Base-by-base conservation (phyloP, 2,329 filamentous ascomycete species). In the Orbilia brochopaga region DNA sequence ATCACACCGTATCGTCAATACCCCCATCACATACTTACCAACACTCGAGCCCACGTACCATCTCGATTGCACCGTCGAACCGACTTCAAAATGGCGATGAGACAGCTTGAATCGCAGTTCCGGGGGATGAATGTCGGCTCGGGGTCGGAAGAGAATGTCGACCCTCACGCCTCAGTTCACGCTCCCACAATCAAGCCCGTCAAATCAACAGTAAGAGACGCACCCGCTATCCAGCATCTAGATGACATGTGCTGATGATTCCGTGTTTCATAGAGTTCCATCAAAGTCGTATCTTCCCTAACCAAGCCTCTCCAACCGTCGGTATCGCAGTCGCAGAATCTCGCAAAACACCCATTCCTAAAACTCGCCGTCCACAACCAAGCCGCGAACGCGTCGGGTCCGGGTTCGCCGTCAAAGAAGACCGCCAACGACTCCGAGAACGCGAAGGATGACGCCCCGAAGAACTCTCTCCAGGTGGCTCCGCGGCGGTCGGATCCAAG, bases 331-430 rank as follows among this genome's bases (percentile, higher is more conserved):
- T 57, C 61, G 21, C 72, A 72, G 37, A 65, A 61, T 30, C 61
- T 74, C 15, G 50, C 70, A 37, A 74, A 75, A 58, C 76, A 77
- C 35, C 73, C 76, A 6, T 74, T 76, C 50, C 72, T 77, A 17
- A 77, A 77, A 60, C 75, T 77, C 37, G 76, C 76, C n/a, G 75
- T 76, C 17, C 75, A 76, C 48, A 77, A 77, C 42, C 76, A 77
- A 53, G 74, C 74, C 23, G 64, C 74, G 23, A 73, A 65, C 27
- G 44, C 61, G 8, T 55, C 44, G 10, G 54, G 35, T 17, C 62
- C 53, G 23, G 57, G 24, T 23, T 73, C 69, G 15, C 69, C 69
- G 32, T 57, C 53, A 3, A 73, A 73, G 37, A 66, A 67, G 62
- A 54, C 35, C 23, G 63, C 30, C 30, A 46, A 66, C 32, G 67